Conservation (phyloP, 345 rosid species). For the Mallotus nudiflorus region DNA sequence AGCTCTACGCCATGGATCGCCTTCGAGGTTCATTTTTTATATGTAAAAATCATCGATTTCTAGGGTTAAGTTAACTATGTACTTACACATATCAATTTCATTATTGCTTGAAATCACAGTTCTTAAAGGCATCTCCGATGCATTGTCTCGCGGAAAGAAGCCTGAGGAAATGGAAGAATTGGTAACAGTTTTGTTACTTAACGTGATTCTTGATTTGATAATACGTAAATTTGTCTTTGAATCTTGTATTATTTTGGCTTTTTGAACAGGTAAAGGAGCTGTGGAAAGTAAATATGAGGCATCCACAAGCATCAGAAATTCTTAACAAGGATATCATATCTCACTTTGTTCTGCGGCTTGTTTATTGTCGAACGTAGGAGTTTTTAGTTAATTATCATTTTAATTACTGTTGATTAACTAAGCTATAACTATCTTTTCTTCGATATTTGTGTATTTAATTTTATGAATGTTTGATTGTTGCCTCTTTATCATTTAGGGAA, state of each 20-base stretch:
- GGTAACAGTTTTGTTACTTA: slow-evolving; percentile 31
- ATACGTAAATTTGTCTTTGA: not conserved
- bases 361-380: slow-evolving; percentile 86
- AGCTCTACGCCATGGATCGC: slow-evolving; percentile 86
- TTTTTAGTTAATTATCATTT: not conserved
- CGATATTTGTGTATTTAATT: no score
- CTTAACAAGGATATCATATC: slow-evolving; percentile 75
- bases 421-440: no score
- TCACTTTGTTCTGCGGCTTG: slow-evolving; percentile 81
- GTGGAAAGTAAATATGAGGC: slow-evolving; percentile 76
- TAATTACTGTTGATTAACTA: no score
- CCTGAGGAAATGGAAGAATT: slow-evolving; percentile 68
- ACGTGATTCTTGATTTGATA: not conserved
- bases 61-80: not conserved
- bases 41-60: no score
- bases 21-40: no score
- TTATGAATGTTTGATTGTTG: no score
- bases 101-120: slow-evolving; percentile 54
- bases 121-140: slow-evolving; percentile 75
- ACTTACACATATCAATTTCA: not conserved
- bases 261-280: slow-evolving; percentile 38
- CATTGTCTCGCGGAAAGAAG: slow-evolving; percentile 73
- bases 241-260: not conserved
- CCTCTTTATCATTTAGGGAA: slow-evolving; percentile 66
- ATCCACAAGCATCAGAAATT: slow-evolving; percentile 46